These are phyloP conservation scores for Xylariaceae sp. DNA, from an alignment of 2,329 filamentous ascomycete genomes.

Conservation along the genomic window DNA sequence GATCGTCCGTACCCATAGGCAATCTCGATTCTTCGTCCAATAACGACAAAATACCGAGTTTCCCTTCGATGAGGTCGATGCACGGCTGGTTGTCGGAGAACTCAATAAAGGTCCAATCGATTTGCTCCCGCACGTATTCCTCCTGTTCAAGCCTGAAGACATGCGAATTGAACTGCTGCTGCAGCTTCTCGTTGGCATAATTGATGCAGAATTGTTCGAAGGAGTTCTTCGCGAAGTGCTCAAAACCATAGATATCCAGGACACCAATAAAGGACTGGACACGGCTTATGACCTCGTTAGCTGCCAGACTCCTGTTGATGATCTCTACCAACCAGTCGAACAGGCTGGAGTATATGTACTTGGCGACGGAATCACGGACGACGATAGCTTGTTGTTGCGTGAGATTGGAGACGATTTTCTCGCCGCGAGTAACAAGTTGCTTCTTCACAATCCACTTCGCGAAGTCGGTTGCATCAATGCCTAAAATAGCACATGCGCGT, in stretches of 20 bases:
- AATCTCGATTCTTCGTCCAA: constrained; percentile 94
- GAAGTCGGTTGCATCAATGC: constrained; percentile 80
- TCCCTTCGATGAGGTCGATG: constrained; percentile 96
- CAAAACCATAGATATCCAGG: constrained; percentile 98
- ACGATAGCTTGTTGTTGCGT: constrained; percentile 90
- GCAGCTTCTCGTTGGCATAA: constrained; percentile 98
- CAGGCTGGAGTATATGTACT: constrained; percentile 96
- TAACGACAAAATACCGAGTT: constrained; percentile 84
- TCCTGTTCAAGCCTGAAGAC: constrained; percentile 99
- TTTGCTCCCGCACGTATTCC: constrained; percentile 91
- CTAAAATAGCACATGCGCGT: constrained; percentile 76
- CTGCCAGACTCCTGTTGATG: constrained; percentile 86
- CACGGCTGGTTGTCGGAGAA: constrained; percentile 99
- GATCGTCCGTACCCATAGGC: constrained; percentile 95
- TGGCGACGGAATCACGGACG: constrained; percentile 93
- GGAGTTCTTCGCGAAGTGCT: constrained; percentile 99
- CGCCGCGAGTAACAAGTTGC: constrained; percentile 89
- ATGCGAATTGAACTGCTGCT: constrained; percentile 98
- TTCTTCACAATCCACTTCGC: constrained; percentile 99
- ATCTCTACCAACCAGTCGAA: constrained; percentile 99
- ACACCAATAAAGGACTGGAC: constrained; percentile 94
- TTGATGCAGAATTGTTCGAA: constrained; percentile 99
- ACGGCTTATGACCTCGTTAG: constrained; percentile 75
- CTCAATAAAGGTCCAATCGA: constrained; percentile 99
- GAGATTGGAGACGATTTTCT: constrained; percentile 95